Evolutionary conservation across 2,329 filamentous ascomycete species (phyloP).

Genomic region (Ophiostoma sp.): DNA sequence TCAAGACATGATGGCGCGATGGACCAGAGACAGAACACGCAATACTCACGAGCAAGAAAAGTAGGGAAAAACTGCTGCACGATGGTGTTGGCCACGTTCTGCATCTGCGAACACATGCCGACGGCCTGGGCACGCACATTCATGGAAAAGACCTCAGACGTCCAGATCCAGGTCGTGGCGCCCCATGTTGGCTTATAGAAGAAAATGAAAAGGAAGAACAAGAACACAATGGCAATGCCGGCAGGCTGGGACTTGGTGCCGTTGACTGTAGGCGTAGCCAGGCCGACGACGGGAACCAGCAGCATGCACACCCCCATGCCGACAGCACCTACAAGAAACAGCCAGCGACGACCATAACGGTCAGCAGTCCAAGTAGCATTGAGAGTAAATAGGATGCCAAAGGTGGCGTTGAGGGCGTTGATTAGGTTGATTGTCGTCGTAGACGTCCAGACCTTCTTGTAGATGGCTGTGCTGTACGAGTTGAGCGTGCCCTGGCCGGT

Average conservation of each 20-base stretch:
- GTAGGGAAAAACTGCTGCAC: slow-evolving; percentile 64
- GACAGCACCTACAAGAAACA: slow-evolving; percentile 61
- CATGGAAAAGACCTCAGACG: slow-evolving; percentile 61
- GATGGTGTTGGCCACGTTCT: slow-evolving; percentile 59
- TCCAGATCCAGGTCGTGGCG: slow-evolving; percentile 64
- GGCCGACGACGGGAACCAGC: slow-evolving; percentile 45
- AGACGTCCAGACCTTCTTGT: slow-evolving; percentile 61
- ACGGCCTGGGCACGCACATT: slow-evolving; percentile 66
- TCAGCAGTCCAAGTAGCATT: slow-evolving; percentile 70
- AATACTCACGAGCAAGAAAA: slow-evolving; percentile 40
- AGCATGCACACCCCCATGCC: slow-evolving; percentile 69
- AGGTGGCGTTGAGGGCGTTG: slow-evolving; percentile 69
- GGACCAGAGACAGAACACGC: not conserved
- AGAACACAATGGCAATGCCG: slow-evolving; percentile 58
- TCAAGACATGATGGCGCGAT: not conserved
- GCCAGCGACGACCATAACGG: slow-evolving; percentile 63
- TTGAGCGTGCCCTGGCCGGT: slow-evolving; percentile 69
- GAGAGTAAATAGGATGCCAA: slow-evolving; percentile 65
- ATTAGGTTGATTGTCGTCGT: slow-evolving; percentile 61
- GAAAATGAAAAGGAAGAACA: slow-evolving; percentile 58
- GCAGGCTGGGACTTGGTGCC: slow-evolving; percentile 52
- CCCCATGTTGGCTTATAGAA: slow-evolving; percentile 64
- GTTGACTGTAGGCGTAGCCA: slow-evolving; percentile 44
- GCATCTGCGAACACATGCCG: slow-evolving; percentile 54
- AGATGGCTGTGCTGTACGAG: slow-evolving; percentile 67